Evolutionary conservation across 2,329 filamentous ascomycete species (phyloP), one percentile per base, ranked within the genome.

Genomic region (Verruconis gallopava): DNA sequence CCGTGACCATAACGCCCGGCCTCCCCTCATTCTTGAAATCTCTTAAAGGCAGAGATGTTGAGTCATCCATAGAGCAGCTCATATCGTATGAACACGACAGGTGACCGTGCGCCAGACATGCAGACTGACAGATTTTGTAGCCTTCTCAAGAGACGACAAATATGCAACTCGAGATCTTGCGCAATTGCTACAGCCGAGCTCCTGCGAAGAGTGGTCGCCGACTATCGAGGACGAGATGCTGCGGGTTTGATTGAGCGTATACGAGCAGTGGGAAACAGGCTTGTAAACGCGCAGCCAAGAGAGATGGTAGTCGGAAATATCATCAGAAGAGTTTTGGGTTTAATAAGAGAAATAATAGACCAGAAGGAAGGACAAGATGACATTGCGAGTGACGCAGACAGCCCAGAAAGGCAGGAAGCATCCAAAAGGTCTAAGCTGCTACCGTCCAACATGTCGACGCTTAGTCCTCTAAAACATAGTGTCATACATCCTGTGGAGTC

Each of bases 261-360:
- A 47, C 79, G 83, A 49, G 73, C 78, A 46, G 78, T 89, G 18
- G 91, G 91, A 43, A 73, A 77, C 51, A 75, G 78, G 43, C 70
- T 98, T 34, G 79, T 82, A 25, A 75, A 81, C 43, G 88, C 91
- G 5, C 85, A 93, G 53, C 89, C 89, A 13, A 76, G 81, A 46
- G 91, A 96, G 64, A 79, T 94, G 51, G 85, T 86, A 4, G 85
- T 95, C 35, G 89, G 86, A 40, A 98, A 98, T 55, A 88, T 98
- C 51, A 85, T 95, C 37, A 78, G 88, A 46, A 79, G 91, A 47
- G 83, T 96, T 2, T 68, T 98, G 28, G 84, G 86, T 34, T 71
- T 98, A 48, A 91, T 98, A 49, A 78, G 91, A 40, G 88, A 95
- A 55, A 88, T 96, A 55, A 82, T 84, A 30, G 80, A 84, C 51